A percentile compares a stretch with the other conserved stretches of the same genome.
These are phyloP conservation scores for Tulasnella calospora DNA, from an alignment of 768 basidiomycete species.

Conservation along the genomic window DNA sequence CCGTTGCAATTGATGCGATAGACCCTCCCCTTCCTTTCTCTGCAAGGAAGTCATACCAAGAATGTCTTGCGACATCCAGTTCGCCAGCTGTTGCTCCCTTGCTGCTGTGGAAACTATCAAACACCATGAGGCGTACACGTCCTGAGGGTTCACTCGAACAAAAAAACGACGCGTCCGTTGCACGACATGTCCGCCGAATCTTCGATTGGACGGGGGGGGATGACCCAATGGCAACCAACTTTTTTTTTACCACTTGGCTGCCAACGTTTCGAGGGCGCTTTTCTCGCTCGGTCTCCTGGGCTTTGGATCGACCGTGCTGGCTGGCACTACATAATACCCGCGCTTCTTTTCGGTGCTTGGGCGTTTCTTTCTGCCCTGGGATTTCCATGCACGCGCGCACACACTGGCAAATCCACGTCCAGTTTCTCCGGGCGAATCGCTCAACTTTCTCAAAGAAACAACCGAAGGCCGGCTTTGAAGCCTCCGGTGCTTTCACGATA, in stretches of 20 bases:
- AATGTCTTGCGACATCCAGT: not conserved
- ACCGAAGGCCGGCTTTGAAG: not conserved
- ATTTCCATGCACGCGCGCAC: not conserved
- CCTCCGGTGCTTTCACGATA: not conserved
- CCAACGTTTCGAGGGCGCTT: conserved; percentile 2
- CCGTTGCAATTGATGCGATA: not conserved
- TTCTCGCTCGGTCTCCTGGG: not conserved
- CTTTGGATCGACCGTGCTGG: not conserved
- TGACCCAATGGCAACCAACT: not conserved
- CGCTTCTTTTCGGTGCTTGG: not conserved
- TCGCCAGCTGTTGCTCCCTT: not conserved
- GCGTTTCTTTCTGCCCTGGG: not conserved
- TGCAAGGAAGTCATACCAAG: not conserved
- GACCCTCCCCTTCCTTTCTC: not conserved
- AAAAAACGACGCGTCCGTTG: not conserved
- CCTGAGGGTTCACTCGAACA: not conserved
- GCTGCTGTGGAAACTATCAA: not conserved
- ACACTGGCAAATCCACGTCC: not conserved
- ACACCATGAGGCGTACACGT: not conserved
- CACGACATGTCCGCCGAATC: not conserved
- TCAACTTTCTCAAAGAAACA: not conserved
- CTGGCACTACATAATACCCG: not conserved
- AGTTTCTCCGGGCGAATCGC: conserved; percentile 6
- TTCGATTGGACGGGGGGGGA: not conserved
- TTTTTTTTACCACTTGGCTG: not conserved